Evolutionary conservation across 176 grass and related monocot species (phyloP), one percentile per base, ranked within the genome.

Genomic region (Oryza coarctata): DNA sequence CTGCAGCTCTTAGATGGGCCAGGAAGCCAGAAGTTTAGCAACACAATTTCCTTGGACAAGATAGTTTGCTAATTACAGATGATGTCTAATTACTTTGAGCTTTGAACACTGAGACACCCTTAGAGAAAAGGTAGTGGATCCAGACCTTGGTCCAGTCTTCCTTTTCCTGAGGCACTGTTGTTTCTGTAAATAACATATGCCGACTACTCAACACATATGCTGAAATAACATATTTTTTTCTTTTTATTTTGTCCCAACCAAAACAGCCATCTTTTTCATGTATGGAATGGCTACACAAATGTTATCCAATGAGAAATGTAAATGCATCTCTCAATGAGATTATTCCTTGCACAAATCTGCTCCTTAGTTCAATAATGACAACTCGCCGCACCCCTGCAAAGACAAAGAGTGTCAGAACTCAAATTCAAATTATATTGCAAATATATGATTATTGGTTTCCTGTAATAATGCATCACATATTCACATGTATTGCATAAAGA

Each of bases 301-400:
- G 30, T 77, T 84, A 93, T 73, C 84, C 87, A 60, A 93, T 85
- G 32, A 93, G 84, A 78, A 87, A 90, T 74, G 76, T 78, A 81
- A 93, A 87, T 70, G 80, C 41, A 39, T 90, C 91, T 69, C 84
- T 87, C 84, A 93, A 85, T 87, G 91, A 90, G 66, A 93, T 87
- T 58, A 90, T 82, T 86, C 91, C 87, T 74, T 89, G 75, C 39
- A 93, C 87, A 77, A 82, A 84, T 85, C 84, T 87, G 63, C 81
- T 93, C 58, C 34, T 89, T 13, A 73, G 80, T 68, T 92, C 84
- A 69, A 92, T 68, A 39, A 87, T 50, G 3, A 92, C 84, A 77
- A 92, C 70, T 65, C 91, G 84, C 22, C 87, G 76, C 67, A 92
- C 87, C 66, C 87, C 87, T 92, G 76, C 58, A 8, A 86, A 77